Evolutionary conservation across 306 rosid genomes (phyloP), one percentile per base, ranked within the genome.

Genomic region (Nissolia schottii): DNA sequence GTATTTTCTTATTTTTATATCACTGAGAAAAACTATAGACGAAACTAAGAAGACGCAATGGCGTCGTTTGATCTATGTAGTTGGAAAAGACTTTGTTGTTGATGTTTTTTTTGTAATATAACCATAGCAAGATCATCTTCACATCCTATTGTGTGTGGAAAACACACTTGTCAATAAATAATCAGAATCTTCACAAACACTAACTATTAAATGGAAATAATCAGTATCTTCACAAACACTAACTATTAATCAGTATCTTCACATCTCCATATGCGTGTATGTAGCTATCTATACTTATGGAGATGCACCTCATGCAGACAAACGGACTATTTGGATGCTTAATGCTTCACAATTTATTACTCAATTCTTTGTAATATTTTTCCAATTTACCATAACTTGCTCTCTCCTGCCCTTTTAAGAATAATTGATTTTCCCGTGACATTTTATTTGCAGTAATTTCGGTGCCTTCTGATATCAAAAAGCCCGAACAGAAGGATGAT

Each of bases 401-500:
- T 12, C 28, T 69, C n/a, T 58, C 20, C 37, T 58, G 34, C 13
- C 51, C 57, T 49, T 50, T 43, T 41, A 20, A 19, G 48, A 75
- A 27, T 43, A 12, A 5, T 27, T 50, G 27, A 54, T 59, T 50
- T 61, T 16, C 34, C 49, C 66, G 38, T 37, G 27, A 53, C 69
- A 75, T 59, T 75, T 48, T 61, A 31, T 64, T 77, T 80, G 70
- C 67, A 80, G 84, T 76, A 67, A 85, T 84, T 75, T 86, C 88
- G 66, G 92, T 73, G 16, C 85, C 90, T 51, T 55, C 90, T 46
- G 90, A 87, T 76, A 70, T 68, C 60, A 89, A 86, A 78, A 93
- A 78, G 53, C 64, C 59, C 13, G 96, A 89, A 67, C 82, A 62
- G 73, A 90, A 85, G 79, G 96, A 93, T 64, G 96, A 89, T 73